Base-by-base conservation (phyloP, 2,329 filamentous ascomycete genomes). In the Ceratocystis lukuohia region DNA sequence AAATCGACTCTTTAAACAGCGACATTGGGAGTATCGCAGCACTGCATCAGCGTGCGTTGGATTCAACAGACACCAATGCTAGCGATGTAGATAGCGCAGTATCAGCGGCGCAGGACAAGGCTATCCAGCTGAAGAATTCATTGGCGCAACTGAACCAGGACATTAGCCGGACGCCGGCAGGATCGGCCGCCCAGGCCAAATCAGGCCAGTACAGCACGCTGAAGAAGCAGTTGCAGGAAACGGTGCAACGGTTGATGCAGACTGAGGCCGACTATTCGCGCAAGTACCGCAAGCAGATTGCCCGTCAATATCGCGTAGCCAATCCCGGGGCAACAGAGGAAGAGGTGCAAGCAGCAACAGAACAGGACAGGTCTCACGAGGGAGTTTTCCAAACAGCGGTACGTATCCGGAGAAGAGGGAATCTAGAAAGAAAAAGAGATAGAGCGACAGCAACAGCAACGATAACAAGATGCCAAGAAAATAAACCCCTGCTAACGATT, bases 321-420 rank as follows among this genome's bases (percentile, higher is more conserved):
- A 90, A 91, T 74, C 89, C 89, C 64, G 86, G 91, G 57, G 89
- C 89, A n/a, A 82, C 82, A 62, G 88, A 91, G 68, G 78, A 82
- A 1, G 87, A 93, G 75, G 85, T 92, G 2, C 78, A 81, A 62
- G 79, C 89, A 74, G 88, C 88, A 2, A 79, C 84, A 28, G 80
- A 89, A 70, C 79, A 84, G 65, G 86, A 91, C 73, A 89, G 88
- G 86, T 84, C 86, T 65, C 83, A 88, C 68, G 87, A 92, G 77
- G 87, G 88, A 72, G 86, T 94, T 66, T 94, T 93, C 78, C 87
- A 91, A 76, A 87, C 85, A 67, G 89, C 89, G 68, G 89, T 93
- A 81, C 75, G 85, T 80, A 64, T 30, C 20, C n/a, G 10, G 48
- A n/a, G 48, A 28, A 33, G 22, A n/a, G 10, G 15, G 17, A 5